Evolutionary conservation across 768 basidiomycete species (phyloP).

Genomic region (Tylopilus felleus): DNA sequence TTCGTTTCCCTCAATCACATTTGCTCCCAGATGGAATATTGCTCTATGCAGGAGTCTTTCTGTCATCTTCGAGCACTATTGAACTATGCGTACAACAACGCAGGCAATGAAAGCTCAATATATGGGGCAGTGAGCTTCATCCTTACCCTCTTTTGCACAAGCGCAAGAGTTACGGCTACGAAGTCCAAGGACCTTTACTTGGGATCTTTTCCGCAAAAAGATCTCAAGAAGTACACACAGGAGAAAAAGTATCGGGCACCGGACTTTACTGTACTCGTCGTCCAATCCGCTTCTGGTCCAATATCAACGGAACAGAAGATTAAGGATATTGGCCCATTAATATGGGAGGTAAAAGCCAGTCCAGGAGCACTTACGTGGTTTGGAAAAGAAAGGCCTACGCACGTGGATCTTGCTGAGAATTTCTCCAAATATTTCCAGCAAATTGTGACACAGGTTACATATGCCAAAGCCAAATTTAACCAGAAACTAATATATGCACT

Average conservation of each 20-base stretch:
- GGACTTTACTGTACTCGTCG: background rate
- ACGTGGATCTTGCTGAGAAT: too few species aligned
- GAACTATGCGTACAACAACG: background rate
- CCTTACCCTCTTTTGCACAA: background rate
- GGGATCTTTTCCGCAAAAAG: background rate
- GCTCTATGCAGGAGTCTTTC: background rate
- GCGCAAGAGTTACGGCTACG: background rate
- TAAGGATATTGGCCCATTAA: background rate
- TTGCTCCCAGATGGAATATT: background rate
- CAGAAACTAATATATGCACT: background rate
- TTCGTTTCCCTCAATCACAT: background rate
- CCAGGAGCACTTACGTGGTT: background rate
- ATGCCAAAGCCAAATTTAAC: background rate
- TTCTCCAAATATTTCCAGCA: background rate
- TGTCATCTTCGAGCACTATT: background rate
- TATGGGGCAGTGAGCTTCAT: background rate
- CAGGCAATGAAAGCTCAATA: background rate
- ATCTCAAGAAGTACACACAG: background rate
- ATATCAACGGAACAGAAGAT: background rate
- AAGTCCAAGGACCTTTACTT: background rate
- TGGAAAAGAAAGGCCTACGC: background rate
- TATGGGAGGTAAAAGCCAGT: background rate
- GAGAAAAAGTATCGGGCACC: background rate
- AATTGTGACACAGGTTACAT: background rate
- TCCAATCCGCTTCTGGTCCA: background rate